Evolutionary conservation across 176 grass and related monocot species (phyloP), one percentile per base, ranked within the genome.

Genomic region (Zoysia japonica): DNA sequence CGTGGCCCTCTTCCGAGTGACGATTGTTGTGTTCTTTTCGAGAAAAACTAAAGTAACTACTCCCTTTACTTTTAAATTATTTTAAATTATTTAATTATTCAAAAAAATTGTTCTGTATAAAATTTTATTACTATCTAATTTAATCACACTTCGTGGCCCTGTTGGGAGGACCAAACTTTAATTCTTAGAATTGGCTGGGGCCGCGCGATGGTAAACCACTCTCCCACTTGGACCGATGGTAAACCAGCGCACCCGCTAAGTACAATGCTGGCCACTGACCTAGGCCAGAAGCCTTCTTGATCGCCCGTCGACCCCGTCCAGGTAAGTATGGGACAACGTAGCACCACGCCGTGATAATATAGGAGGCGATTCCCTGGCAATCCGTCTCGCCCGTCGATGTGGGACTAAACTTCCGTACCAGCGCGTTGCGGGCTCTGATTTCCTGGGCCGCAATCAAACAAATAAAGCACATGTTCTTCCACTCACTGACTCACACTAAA

Each of bases 151-250:
- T 28, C 28, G 28, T 28, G 28, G 28, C 28, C 28, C 39, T 16
- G 2, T 0, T 65, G 0, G 52, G 15, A 19, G 55, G 55, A 61
- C 19, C 1, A 17, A 67, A 48, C 0, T 68, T 83, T 48, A 75
- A 60, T 48, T 83, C 60, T 1, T 0, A 6, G 17, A 4, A 63
- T 73, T 91, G 65, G 85, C 16, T 37, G 90, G 87, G 90, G 89
- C 82, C 84, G 90, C 90, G 90, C 87, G 87, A 41, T 87, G 87
- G 90, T 84, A 80, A 87, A 89, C 90, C 87, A 85, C 76, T 85
- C 70, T 81, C 68, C 81, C 71, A 41, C 65, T 89, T 89, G 70
- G 51, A 75, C 50, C 84, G 80, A 88, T 84, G 86, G 80, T 84
- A 83, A 38, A 42, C 78, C 50, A 91, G 12, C 89, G 67, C 85